These are phyloP conservation scores for Xylariales sp. DNA, from an alignment of 2,329 filamentous ascomycete species.

Conservation along the genomic window DNA sequence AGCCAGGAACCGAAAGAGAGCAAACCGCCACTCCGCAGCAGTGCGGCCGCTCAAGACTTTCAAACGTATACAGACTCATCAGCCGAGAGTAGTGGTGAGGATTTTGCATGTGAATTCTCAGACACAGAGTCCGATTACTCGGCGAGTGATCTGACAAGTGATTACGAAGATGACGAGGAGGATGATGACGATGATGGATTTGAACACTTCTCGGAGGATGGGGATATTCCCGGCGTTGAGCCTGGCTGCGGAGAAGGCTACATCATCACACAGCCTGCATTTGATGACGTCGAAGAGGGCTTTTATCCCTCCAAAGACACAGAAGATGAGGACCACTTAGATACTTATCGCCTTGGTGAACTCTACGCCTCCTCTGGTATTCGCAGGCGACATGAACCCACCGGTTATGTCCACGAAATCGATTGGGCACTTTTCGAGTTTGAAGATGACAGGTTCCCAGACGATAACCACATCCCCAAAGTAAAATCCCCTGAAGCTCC, in stretches of 20 bases:
- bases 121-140: slow-evolving; percentile 47
- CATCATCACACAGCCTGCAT: slow-evolving; percentile 83
- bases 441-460: slow-evolving; percentile 63
- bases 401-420: slow-evolving; percentile 80
- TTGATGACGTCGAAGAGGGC: slow-evolving; percentile 78
- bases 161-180: slow-evolving; percentile 47
- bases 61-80: slow-evolving; percentile 29
- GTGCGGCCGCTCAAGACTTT: slow-evolving; percentile 15
- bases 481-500: slow-evolving; percentile 19
- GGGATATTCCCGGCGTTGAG: slow-evolving; percentile 76
- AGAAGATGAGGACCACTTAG: slow-evolving; percentile 76
- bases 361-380: slow-evolving; percentile 90
- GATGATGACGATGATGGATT: slow-evolving; percentile 50
- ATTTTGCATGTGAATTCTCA: slow-evolving; percentile 57
- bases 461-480: slow-evolving; percentile 63
- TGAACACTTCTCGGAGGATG: slow-evolving; percentile 54
- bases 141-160: slow-evolving; percentile 41
- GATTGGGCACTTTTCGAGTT: slow-evolving; percentile 94
- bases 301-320: slow-evolving; percentile 73
- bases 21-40: slow-evolving; percentile 16
- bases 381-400: slow-evolving; percentile 64
- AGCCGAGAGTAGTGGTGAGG: slow-evolving; percentile 42
- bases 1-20: slow-evolving; percentile 12
- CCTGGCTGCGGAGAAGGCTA: slow-evolving; percentile 73
- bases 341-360: slow-evolving; percentile 75